Conservation (phyloP, 192 early-diverging fungal species). For the Nowakowskiella sp. region DNA sequence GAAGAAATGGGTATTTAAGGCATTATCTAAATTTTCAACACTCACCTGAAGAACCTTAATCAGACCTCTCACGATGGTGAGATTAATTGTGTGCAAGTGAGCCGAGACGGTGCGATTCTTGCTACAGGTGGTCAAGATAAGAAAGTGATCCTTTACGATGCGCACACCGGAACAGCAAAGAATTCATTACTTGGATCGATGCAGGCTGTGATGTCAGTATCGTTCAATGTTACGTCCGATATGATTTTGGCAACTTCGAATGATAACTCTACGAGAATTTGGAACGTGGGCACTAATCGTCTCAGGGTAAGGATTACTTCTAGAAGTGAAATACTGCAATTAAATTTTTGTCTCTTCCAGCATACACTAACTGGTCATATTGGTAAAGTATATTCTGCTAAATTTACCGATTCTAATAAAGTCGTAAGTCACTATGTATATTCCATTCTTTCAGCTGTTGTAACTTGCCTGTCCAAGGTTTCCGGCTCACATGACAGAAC, state of each 20-base stretch:
- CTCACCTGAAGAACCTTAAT: background rate
- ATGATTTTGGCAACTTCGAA: slow-evolving; percentile 73
- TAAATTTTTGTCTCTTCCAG: slow-evolving; percentile 26
- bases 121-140: slow-evolving; percentile 78
- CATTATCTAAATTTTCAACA: background rate
- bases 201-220: slow-evolving; percentile 75
- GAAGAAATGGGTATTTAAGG: slow-evolving; percentile 30
- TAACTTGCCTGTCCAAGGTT: slow-evolving; percentile 34
- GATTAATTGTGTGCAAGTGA: slow-evolving; percentile 71
- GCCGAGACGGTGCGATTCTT: slow-evolving; percentile 56
- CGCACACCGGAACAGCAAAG: slow-evolving; percentile 51
- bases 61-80: slow-evolving; percentile 68
- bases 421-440: slow-evolving; percentile 48
- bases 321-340: background rate
- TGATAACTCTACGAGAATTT: slow-evolving; percentile 83
- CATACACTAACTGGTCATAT: slow-evolving; percentile 93
- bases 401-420: slow-evolving; percentile 72
- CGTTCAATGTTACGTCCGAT: slow-evolving; percentile 63
- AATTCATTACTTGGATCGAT: slow-evolving; percentile 70
- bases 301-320: slow-evolving; percentile 41
- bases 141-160: slow-evolving; percentile 70
- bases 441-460: background rate
- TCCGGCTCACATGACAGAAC: slow-evolving; percentile 94
- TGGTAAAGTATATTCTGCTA: slow-evolving; percentile 82
- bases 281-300: slow-evolving; percentile 70